Base-by-base conservation (phyloP, 2,329 filamentous ascomycete species). In the Chalara sp. region DNA sequence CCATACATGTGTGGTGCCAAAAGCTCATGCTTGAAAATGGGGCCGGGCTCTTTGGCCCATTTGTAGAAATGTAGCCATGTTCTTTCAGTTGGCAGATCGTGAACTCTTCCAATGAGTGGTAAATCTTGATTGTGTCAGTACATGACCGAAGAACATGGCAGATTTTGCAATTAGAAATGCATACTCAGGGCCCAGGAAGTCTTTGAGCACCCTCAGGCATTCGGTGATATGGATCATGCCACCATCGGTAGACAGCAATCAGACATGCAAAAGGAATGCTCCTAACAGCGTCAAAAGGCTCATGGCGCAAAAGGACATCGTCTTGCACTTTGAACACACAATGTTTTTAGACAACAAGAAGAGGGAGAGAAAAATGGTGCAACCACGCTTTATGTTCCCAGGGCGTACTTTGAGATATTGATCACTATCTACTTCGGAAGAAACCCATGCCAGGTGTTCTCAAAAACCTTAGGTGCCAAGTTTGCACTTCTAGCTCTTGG, bases 1-100 rank as follows among this genome's bases (percentile, higher is more conserved):
- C 73, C 72, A 75, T 44, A 76, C 68, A 53, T 75, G 72, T 5
- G 69, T 64, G 4, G 65, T 66, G 21, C 72, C 73, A 39, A 76
- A 21, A 74, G 72, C 51, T 72, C 64, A 44, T 67, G 70, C 57
- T 73, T 66, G 56, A 74, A 75, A 49, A 76, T 75, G 6, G 72
- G 71, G 21, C 73, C 72, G 52, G 71, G 75, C 32, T 65, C 58
- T 58, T 73, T 68, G 52, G 65, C 67, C 72, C 73, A 76, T 53
- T 75, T 70, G 53, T 71, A 70, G 53, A 75, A 74, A 59, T 75
- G 75, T 30, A 75, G 53, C 72, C 72, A 75, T 21, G 72, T 64
- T 35, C 60, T 61, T 35, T 70, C 63, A 11, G 61, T 55, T 1
- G 73, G 72, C 4, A 76, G 59, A 58, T 75, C 72, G 51, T 75